phyloP scores from a whole-genome alignment of 305 asterid genomes.

The Stenogyne calaminthoides region DNA sequence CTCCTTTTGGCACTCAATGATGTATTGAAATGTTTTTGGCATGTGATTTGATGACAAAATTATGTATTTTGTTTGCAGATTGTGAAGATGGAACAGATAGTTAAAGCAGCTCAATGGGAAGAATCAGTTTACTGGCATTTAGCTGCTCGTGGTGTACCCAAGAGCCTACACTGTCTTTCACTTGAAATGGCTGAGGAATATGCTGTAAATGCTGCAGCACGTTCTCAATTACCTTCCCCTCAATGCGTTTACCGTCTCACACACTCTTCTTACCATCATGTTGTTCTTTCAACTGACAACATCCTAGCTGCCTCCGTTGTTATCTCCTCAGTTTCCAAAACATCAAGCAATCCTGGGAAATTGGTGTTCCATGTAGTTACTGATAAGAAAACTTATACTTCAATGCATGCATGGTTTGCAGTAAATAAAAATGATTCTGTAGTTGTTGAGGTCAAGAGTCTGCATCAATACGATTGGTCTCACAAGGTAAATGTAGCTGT shows the following conservation, averaged over 20 bases:
- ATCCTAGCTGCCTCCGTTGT: conserved; percentile 87
- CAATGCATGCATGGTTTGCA: conserved; percentile 95
- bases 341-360: conserved; percentile 50
- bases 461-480: conserved; percentile 88
- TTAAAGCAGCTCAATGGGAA: conserved; percentile 53
- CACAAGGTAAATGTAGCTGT: conserved; percentile 59
- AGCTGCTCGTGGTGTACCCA: conserved; percentile 76
- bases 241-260: conserved; percentile 60
- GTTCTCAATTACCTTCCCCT: conserved; percentile 70
- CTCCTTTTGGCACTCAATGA: neutral
- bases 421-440: conserved; percentile 48
- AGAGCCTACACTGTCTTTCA: conserved; percentile 73
- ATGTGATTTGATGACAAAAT: neutral
- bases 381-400: conserved; percentile 77
- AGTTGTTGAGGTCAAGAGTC: conserved; percentile 81
- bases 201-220: conserved; percentile 72
- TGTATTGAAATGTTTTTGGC: neutral
- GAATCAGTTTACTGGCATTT: conserved; percentile 82
- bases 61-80: conserved; percentile 47
- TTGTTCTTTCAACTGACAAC: conserved; percentile 80
- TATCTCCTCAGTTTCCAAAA: conserved; percentile 57
- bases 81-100: conserved; percentile 60
- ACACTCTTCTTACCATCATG: conserved; percentile 60
- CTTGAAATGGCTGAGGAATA: conserved; percentile 78
- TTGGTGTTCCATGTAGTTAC: conserved; percentile 82